Evolutionary conservation across 306 rosid genomes (phyloP), one percentile per base, ranked within the genome.

Genomic region (Quercus alba): DNA sequence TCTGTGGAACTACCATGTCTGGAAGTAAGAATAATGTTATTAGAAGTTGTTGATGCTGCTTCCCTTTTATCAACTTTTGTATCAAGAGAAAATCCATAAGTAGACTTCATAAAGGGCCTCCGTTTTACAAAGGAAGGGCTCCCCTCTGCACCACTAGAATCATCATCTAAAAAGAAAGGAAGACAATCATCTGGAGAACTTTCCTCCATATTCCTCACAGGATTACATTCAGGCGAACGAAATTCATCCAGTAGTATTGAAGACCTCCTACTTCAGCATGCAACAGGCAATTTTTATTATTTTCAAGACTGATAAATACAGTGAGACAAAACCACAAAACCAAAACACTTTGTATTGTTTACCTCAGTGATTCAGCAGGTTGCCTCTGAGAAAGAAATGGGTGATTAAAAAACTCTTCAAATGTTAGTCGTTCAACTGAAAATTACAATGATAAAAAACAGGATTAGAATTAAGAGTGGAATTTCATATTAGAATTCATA

Each of bases 381-480:
- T 82, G 91, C 86, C 79, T 85, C 56, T 74, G 89, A 71, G 85
- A 81, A 76, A 96, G 88, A 72, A 88, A 93, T 54, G 91, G 90
- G 73, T 96, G 99, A 78, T 89, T 91, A 83, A 96, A 93, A 84
- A 91, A 96, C 83, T 96, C 98, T 85, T 93, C 98, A 72, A 93
- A 93, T 46, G 99, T 92, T 77, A 96, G 84, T 64, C 99, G 87
- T 82, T 96, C 99, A 88, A 93, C 99, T 96, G 91, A 46, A 86
- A 77, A 77, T 84, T 84, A 78, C 79, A 88, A 73, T 80, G 69
- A 80, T 17, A 68, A 58, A 20, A 28, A 72, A 83, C 76, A 80
- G 78, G 72, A 72, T 61, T 31, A 78, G 18, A 57, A 52, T 33
- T 21, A 73, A 41, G 28, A 80, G 63, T 61, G 10, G 15, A 56